Percentiles rank a stretch among this genome's conserved stretches.
Conservation (phyloP, 108 stramenopile genomes). For the Pseudonitzschia multiseries region DNA sequence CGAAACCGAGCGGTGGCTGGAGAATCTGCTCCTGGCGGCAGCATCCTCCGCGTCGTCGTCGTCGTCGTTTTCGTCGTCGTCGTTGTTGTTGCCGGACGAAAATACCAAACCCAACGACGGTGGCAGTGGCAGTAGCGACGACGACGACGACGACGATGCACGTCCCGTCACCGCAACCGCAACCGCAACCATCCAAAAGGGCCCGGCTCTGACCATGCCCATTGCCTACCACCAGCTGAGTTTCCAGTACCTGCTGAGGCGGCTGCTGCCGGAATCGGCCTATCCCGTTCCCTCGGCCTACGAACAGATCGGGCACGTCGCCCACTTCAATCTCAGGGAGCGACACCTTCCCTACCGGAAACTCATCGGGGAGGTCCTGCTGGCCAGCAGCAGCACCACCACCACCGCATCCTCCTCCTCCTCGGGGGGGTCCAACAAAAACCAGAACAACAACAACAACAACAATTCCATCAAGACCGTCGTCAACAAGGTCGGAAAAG, state of each 20-base stretch:
- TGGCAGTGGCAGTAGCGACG: conserved; percentile 6
- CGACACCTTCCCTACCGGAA: conserved; percentile 75
- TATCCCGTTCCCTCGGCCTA: conserved; percentile 82
- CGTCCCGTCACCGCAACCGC: no score
- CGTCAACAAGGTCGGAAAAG: conserved; percentile 93
- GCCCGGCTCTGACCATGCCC: conserved; percentile 32
- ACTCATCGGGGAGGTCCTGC: conserved; percentile 88
- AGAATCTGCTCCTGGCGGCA: no score
- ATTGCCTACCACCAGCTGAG: conserved; percentile 62
- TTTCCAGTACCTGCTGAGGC: conserved; percentile 56
- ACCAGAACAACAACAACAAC: conserved; percentile 22
- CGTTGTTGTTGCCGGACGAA: no score
- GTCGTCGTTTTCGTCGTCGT: no score
- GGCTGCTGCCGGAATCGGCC: conserved; percentile 54
- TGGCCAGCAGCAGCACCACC: conserved; percentile 55
- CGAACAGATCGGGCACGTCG: conserved; percentile 95
- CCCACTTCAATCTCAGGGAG: conserved; percentile 91
- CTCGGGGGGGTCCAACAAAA: no score
- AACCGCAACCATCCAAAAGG: background rate
- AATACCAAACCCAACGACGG: no score
- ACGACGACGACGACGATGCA: conserved; percentile 1
- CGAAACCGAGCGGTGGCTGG: no score
- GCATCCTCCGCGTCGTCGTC: no score
- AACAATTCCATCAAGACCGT: conserved; percentile 73
- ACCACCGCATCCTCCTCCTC: no score